Evolutionary conservation across 768 basidiomycete genomes (phyloP).

Genomic region (Coprinellus micaceus): DNA sequence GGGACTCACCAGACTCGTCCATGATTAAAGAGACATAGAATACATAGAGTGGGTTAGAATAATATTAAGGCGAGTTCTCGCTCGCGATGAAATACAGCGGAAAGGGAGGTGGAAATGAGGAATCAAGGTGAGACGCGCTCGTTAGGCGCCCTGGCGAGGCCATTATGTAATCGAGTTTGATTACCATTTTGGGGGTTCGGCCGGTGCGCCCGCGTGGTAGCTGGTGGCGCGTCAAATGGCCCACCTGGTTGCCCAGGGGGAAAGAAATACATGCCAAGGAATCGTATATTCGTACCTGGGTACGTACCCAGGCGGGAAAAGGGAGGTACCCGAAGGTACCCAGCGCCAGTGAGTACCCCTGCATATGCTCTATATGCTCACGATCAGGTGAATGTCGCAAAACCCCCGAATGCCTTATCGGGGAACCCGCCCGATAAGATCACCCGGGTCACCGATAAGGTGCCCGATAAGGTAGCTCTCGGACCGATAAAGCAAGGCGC

Average conservation of each 20-base stretch:
- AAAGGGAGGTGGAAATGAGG: background rate
- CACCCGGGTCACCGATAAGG: too few relatives aligned
- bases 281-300: background rate
- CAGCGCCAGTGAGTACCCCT: too few relatives aligned
- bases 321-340: background rate
- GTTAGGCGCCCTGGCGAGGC: background rate
- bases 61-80: background rate
- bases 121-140: background rate
- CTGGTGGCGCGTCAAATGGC: background rate
- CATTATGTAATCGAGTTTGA: background rate
- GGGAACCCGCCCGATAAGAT: too few relatives aligned
- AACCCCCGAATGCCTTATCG: too few relatives aligned
- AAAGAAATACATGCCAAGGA: background rate
- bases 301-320: background rate
- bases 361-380: too few relatives aligned
- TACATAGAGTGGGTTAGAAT: background rate
- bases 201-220: background rate
- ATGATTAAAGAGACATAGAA: too few relatives aligned
- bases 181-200: background rate
- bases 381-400: too few relatives aligned
- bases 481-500: too few relatives aligned
- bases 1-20: too few relatives aligned
- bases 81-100: too few relatives aligned
- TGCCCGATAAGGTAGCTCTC: too few relatives aligned
- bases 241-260: too few relatives aligned